A percentile compares a stretch with the other conserved stretches of the same genome.
phyloP scores from a whole-genome alignment of 2,329 filamentous ascomycete genomes.

The Neobulgaria alba region DNA sequence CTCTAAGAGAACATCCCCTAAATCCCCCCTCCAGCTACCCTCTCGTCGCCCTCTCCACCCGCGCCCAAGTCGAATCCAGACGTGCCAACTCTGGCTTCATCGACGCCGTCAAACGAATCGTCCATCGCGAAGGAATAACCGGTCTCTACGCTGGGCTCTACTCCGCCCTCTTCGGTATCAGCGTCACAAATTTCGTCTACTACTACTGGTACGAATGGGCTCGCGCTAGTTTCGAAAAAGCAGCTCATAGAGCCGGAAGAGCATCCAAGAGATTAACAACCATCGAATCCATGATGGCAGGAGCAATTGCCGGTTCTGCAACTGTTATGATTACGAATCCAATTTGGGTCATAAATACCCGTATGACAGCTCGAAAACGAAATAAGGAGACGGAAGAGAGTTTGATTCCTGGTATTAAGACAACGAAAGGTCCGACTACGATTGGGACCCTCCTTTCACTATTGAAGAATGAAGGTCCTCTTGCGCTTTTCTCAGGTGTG shows the following conservation, averaged over 20 bases:
- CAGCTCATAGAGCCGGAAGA: constrained; percentile 64
- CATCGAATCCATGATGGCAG: constrained; percentile 88
- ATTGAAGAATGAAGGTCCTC: constrained; percentile 73
- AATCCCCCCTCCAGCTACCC: constrained; percentile 58
- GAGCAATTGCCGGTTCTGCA: constrained; percentile 84
- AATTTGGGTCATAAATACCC: constrained; percentile 98
- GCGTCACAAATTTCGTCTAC: constrained; percentile 98
- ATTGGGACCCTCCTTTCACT: constrained; percentile 74
- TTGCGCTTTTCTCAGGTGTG: constrained; percentile 84
- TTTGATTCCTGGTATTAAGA: constrained; percentile 31
- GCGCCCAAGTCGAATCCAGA: constrained; percentile 95
- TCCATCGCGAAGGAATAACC: constrained; percentile 80
- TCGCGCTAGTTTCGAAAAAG: constrained; percentile 73
- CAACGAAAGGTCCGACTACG: constrained; percentile 57
- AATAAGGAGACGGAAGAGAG: constrained; percentile 35
- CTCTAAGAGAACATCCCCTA: background rate
- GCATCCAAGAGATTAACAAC: constrained; percentile 78
- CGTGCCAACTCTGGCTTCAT: constrained; percentile 79
- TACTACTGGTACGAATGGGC: constrained; percentile 99
- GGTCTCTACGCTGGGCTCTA: constrained; percentile 91
- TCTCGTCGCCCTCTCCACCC: constrained; percentile 92
- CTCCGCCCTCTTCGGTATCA: constrained; percentile 93
- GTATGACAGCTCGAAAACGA: constrained; percentile 84
- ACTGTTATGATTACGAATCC: constrained; percentile 96
- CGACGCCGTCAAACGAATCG: constrained; percentile 74